Evolutionary conservation across 352 stramenopile species (phyloP).

Genomic region (Phytophthora boehmeriae): DNA sequence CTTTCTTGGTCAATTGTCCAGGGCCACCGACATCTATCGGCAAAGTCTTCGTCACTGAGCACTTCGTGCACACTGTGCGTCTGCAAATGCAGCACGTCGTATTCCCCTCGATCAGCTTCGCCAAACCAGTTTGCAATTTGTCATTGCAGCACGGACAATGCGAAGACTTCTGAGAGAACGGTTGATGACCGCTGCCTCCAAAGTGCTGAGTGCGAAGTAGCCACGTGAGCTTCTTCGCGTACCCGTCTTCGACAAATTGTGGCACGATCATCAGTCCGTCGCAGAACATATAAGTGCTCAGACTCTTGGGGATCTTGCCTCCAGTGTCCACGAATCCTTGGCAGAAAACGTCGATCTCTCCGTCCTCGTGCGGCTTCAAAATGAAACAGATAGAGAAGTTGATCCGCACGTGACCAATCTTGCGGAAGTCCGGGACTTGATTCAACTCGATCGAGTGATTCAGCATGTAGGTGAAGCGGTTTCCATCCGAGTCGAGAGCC

Average conservation of each 20-base stretch:
- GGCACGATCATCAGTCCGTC: conserved; percentile 23
- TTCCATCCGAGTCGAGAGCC: conserved; percentile 27
- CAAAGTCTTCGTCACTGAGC: conserved; percentile 55
- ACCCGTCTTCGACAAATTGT: conserved; percentile 42
- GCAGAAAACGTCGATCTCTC: conserved; percentile 49
- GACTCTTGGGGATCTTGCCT: conserved; percentile 30
- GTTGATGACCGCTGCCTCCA: not conserved
- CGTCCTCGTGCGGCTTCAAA: conserved; percentile 23
- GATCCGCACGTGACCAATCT: conserved; percentile 42
- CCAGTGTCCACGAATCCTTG: conserved; percentile 39
- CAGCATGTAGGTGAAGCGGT: conserved; percentile 41
- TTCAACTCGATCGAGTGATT: conserved; percentile 47
- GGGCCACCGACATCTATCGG: conserved; percentile 48
- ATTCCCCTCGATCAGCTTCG: conserved; percentile 5
- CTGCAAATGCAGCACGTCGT: conserved; percentile 45
- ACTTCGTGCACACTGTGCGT: conserved; percentile 43
- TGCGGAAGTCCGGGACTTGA: conserved; percentile 24
- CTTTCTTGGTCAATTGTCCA: conserved; percentile 27
- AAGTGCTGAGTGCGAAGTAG: conserved; percentile 35
- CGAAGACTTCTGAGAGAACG: not conserved
- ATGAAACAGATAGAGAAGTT: conserved; percentile 51
- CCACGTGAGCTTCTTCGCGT: conserved; percentile 54
- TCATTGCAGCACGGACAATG: conserved; percentile 26
- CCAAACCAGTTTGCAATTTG: conserved; percentile 15
- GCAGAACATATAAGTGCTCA: conserved; percentile 23